Conservation (phyloP, 441 rosid genomes). For the Populus tomentosa region DNA sequence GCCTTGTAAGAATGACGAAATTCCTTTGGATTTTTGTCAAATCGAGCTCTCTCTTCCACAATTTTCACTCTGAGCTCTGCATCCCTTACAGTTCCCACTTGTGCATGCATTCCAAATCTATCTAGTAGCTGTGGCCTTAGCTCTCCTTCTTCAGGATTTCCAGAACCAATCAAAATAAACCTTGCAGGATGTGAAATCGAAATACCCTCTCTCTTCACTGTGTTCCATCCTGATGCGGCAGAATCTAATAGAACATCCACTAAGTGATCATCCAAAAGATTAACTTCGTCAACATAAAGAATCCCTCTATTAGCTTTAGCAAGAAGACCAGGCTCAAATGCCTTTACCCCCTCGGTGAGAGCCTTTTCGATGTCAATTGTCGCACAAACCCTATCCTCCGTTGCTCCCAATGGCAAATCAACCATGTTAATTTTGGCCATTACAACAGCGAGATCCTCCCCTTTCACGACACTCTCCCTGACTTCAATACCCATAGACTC, state of each 20-base stretch:
- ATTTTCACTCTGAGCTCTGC: slow-evolving; percentile 91
- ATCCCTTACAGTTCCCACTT: slow-evolving; percentile 89
- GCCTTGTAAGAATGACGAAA: slow-evolving; percentile 64
- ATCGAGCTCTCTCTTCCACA: slow-evolving; percentile 86
- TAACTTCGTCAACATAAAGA: slow-evolving; percentile 91
- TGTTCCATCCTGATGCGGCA: slow-evolving; percentile 98
- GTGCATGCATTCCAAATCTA: slow-evolving; percentile 96
- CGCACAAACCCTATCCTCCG: slow-evolving; percentile 91
- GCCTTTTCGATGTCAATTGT: slow-evolving; percentile 94
- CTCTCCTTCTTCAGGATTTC: slow-evolving; percentile 98
- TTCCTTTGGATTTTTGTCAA: slow-evolving; percentile 80
- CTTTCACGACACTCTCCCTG: slow-evolving; percentile 52
- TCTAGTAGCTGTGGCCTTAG: slow-evolving; percentile 94
- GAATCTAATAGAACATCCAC: slow-evolving; percentile 97
- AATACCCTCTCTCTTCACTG: slow-evolving; percentile 95
- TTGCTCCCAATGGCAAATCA: slow-evolving; percentile 94
- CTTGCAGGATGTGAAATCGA: slow-evolving; percentile 96
- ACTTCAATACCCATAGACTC: slow-evolving; percentile 91
- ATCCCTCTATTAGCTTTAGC: slow-evolving; percentile 97
- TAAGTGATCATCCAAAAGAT: slow-evolving; percentile 89
- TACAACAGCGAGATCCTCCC: slow-evolving; percentile 40
- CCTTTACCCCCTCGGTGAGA: slow-evolving; percentile 89
- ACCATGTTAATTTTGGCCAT: slow-evolving; percentile 82
- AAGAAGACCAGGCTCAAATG: slow-evolving; percentile 92
- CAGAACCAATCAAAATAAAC: slow-evolving; percentile 92